Base-by-base conservation (phyloP, 371 early-diverging fungal species). In the Parasitella parasitica region DNA sequence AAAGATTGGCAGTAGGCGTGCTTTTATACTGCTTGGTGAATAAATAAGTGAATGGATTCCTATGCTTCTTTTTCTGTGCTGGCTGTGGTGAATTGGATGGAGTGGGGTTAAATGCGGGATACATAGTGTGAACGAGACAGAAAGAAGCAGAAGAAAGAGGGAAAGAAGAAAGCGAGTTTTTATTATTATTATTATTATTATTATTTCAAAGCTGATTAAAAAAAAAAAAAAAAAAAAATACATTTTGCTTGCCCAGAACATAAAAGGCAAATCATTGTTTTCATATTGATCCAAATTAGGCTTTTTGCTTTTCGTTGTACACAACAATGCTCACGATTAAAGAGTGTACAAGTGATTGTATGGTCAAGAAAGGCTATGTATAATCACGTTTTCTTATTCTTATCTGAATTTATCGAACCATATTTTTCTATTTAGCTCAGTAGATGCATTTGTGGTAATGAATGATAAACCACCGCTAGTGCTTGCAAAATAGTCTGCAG, bases 401-500 rank as follows among this genome's bases (percentile, higher is more conserved):
- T 43, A 32, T n/a, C 43, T 38, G 16, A 69, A 61, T 46, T 61
- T 60, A 28, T 69, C 61, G 1, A 64, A 8, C 70, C 70, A 69
- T 36, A 69, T 18, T 27, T 57, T 61, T 41, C 70, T 52, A 3
- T 57, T 65, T 12, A 61, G 61, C 18, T 69, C 65, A 36, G 46
- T 61, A 2, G 54, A 30, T 20, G 58, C 51, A 11, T 41, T 6
- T 7, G 65, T 41, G 20, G 61, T 56, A 11, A 59, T 57, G 0
- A 59, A 54, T 15, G 49, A 36, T 18, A 26, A 6, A 6, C 41
- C 34, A 20, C 39, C 39, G 1, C 12, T 6, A 28, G 35, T 22
- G 27, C 52, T 39, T 15, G 80, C 84, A 48, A 94, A 69, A 58
- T 66, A 82, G 7, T 43, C 56, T n/a, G 16, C 9, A 3, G 4